These are phyloP conservation scores for Pezicula radicicola DNA, from an alignment of 2,329 filamentous ascomycete species.

Conservation along the genomic window DNA sequence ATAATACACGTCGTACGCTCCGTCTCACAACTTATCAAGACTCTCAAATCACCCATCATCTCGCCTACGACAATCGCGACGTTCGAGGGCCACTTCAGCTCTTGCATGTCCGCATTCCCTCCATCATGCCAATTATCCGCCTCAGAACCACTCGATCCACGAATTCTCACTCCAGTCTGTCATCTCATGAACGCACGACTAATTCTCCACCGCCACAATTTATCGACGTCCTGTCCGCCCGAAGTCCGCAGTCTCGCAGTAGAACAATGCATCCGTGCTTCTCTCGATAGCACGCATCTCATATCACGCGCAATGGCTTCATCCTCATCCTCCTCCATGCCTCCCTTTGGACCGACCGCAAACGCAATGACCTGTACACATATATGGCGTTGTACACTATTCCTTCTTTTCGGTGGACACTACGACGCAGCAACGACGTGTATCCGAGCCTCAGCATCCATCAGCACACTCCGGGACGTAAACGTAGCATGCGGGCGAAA, in stretches of 20 bases:
- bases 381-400: conserved; percentile 80
- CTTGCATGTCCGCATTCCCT: conserved; percentile 74
- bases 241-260: conserved; percentile 69
- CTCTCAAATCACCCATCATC: conserved; percentile 66
- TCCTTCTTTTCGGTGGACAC: conserved; percentile 73
- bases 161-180: conserved; percentile 70
- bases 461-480: conserved; percentile 69
- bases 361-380: conserved; percentile 78
- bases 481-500: conserved; percentile 79
- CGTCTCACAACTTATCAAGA: conserved; percentile 69
- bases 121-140: conserved; percentile 67
- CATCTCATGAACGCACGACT: conserved; percentile 82
- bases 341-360: conserved; percentile 35
- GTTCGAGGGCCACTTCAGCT: conserved; percentile 77
- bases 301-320: conserved; percentile 63
- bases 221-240: conserved; percentile 66
- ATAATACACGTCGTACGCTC: conserved; percentile 80
- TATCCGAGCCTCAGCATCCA: conserved; percentile 65
- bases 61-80: conserved; percentile 65
- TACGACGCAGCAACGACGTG: conserved; percentile 71
- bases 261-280: conserved; percentile 70
- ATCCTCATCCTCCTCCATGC: conserved; percentile 28
- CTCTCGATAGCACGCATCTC: conserved; percentile 75
- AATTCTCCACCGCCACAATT: conserved; percentile 83
- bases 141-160: conserved; percentile 66